A percentile compares a stretch with the other conserved stretches of the same genome.
Evolutionary conservation across 2,329 filamentous ascomycete species (phyloP).

Genomic region (Graphiopsis chlorocephala): DNA sequence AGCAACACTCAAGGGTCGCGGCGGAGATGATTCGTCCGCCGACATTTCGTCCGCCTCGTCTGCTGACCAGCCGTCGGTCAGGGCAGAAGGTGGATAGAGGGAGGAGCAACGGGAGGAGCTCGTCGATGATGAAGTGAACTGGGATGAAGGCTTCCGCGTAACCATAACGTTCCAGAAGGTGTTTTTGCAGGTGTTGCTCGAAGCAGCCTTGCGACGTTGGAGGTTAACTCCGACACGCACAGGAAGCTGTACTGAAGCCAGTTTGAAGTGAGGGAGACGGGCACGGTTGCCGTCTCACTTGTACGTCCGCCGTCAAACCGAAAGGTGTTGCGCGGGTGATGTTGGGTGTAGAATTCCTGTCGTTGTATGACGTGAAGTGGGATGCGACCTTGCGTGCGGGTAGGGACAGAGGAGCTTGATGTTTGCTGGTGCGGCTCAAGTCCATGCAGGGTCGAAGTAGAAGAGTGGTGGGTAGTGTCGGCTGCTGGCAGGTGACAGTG

Average conservation of each 20-base stretch:
- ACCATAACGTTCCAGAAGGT: conserved; percentile 31
- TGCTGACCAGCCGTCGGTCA: conserved; percentile 38
- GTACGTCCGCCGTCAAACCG: conserved; percentile 16
- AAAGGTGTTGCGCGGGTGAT: conserved; percentile 7
- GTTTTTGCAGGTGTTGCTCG: conserved; percentile 22
- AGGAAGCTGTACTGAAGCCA: conserved; percentile 34
- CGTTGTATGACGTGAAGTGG: conserved; percentile 15
- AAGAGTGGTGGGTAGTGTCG: conserved; percentile 1
- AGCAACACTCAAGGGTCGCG: conserved; percentile 50
- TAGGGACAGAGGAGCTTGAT: conserved; percentile 1
- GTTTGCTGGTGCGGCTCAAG: conserved; percentile 15
- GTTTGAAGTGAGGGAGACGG: conserved; percentile 25
- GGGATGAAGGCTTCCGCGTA: conserved; percentile 29
- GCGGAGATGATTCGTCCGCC: conserved; percentile 40
- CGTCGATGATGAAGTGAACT: conserved; percentile 30
- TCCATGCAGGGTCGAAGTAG: conserved; percentile 14
- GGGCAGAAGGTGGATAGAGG: conserved; percentile 23
- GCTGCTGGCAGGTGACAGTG: conserved; percentile 14
- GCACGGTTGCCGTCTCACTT: conserved; percentile 17
- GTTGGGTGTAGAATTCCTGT: background rate
- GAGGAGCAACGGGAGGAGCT: conserved; percentile 28
- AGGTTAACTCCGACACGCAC: conserved; percentile 28
- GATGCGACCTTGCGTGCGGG: conserved; percentile 14
- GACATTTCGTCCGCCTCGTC: conserved; percentile 51
- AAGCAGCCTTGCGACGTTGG: conserved; percentile 19